phyloP scores from a whole-genome alignment of 192 early-diverging fungal species.

The Obelidium mucronatum region DNA sequence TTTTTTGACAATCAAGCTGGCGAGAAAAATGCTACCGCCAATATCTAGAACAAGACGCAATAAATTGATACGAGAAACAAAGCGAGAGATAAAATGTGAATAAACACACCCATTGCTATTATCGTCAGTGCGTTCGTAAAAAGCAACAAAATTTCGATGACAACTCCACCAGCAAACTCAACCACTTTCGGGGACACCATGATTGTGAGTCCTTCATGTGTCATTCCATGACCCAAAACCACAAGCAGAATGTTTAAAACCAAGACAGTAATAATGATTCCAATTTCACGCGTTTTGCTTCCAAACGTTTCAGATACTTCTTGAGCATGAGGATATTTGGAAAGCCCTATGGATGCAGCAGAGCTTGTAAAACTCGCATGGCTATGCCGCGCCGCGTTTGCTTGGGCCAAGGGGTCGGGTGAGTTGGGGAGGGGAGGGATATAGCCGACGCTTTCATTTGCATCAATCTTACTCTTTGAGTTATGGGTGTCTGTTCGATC shows the following conservation, averaged over 20 bases:
- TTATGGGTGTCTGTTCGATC: background rate
- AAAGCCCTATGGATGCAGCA: slow-evolving; percentile 13
- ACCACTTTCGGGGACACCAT: slow-evolving; percentile 12
- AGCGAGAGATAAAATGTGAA: background rate
- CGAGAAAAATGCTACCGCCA: slow-evolving; percentile 11
- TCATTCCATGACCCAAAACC: background rate
- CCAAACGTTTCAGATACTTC: slow-evolving; percentile 27
- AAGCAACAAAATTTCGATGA: slow-evolving; percentile 20
- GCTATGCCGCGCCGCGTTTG: background rate
- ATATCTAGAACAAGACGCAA: background rate
- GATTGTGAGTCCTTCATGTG: background rate
- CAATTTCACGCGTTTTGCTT: slow-evolving; percentile 1
- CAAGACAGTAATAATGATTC: background rate
- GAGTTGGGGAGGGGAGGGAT: background rate
- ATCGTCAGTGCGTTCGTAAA: slow-evolving; percentile 23
- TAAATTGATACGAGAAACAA: background rate
- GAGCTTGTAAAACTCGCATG: slow-evolving; percentile 10
- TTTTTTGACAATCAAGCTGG: slow-evolving; percentile 1
- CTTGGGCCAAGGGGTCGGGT: background rate
- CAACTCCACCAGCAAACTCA: slow-evolving; percentile 16
- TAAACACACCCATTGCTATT: slow-evolving; percentile 6
- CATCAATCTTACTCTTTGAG: background rate
- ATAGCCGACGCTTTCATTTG: background rate
- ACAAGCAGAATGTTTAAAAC: slow-evolving; percentile 19
- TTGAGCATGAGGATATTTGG: slow-evolving; percentile 24